phyloP scores from a whole-genome alignment of 2,329 filamentous ascomycete species.

The Aspergillus aculeatus region DNA sequence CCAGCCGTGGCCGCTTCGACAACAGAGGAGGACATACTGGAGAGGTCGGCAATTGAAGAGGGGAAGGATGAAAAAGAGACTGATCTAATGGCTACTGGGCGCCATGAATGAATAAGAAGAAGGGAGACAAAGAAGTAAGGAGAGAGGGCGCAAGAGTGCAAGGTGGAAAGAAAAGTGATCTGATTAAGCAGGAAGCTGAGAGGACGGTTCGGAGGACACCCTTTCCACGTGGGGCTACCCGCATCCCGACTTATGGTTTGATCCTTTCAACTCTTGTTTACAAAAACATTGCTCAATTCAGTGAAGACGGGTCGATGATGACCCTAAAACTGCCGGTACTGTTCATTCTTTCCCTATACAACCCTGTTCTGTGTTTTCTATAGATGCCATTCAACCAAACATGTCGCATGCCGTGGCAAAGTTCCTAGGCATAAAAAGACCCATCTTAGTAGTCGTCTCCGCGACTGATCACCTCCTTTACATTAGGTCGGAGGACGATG shows the following conservation, averaged over 20 bases:
- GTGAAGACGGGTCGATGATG: background rate
- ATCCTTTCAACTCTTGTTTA: constrained; percentile 2
- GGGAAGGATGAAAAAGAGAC: background rate
- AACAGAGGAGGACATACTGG: constrained; percentile 29
- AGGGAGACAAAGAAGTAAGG: constrained; percentile 4
- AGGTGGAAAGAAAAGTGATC: constrained; percentile 14
- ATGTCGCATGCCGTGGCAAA: background rate
- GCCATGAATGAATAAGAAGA: constrained; percentile 19
- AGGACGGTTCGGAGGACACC: constrained; percentile 24
- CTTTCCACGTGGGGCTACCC: constrained; percentile 41
- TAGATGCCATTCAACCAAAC: background rate
- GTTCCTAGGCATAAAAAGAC: background rate
- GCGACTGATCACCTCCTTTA: constrained; percentile 84
- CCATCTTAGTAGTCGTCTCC: constrained; percentile 73
- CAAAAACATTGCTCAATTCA: background rate
- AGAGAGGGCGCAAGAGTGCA: constrained; percentile 10
- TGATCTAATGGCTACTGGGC: constrained; percentile 9
- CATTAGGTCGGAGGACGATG: constrained; percentile 71
- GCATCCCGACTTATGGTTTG: constrained; percentile 15
- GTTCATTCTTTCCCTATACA: constrained; percentile 5
- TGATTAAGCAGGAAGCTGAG: constrained; percentile 16
- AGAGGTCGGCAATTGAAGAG: background rate
- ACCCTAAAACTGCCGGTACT: background rate
- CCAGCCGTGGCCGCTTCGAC: constrained; percentile 25
- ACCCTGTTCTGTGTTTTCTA: constrained; percentile 1